Evolutionary conservation across 805 yeast species (phyloP), one percentile per base, ranked within the genome.

Genomic region (Candida glaebosa): DNA sequence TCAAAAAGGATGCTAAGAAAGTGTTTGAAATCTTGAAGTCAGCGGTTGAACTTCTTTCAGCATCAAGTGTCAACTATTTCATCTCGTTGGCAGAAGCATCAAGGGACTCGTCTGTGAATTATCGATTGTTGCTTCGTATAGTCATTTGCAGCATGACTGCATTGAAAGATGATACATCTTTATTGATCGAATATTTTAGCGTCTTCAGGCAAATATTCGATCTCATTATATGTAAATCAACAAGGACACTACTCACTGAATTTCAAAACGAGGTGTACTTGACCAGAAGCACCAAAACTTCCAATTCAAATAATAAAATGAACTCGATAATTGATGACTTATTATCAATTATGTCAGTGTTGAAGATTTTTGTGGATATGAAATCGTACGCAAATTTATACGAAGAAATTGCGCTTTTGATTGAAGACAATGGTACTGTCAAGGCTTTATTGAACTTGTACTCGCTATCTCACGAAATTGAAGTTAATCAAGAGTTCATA

Each of bases 291-390:
- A 52, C 69, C 15, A 61, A 55, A 43, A 61, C 56, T 8, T 65
- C 63, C 32, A 57, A 60, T 22, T 55, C 56, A 15, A 54, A 69
- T 7, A 46, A 50, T 2, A 60, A 70, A 26, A 54, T 77, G 39
- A 61, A 65, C 31, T 78, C 75, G 18, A 76, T 75, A 47, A 69
- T 82, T 18, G 89, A 84, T 47, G 93, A 87, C 53, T 57, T 86
- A 30, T 63, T 78, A 28, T 61, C 85, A 47, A 65, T 86, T 7
- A 69, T 86, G 9, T 78, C 87, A 0, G 64, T 86, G n/a, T 69
- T 84, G 56, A 78, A 84, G 47, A 69, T 76, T 2, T 72, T 84
- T 43, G 70, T 81, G 12, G 61, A 60, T 6, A 56, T 81, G 32
- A 70, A 74, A 1, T 70, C 79, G 2, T 69, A 82, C 0, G 49